phyloP scores from a whole-genome alignment of 2,329 filamentous ascomycete genomes.

The Xylaria digitata region DNA sequence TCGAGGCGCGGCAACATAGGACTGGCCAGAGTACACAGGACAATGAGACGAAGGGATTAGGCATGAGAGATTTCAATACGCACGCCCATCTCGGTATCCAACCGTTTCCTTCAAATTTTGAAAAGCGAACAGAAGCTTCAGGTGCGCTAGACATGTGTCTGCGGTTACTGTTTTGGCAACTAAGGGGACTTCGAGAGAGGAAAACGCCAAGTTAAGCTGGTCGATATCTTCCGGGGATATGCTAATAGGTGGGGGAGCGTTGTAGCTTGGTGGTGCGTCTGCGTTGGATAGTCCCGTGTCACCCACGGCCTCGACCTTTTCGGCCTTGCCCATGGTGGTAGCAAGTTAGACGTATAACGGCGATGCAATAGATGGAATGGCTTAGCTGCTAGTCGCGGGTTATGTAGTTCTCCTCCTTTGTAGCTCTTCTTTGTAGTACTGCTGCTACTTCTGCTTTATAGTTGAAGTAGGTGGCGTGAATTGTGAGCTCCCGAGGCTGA shows the following conservation, averaged over 20 bases:
- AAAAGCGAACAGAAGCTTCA: constrained; percentile 77
- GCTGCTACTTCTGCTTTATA: constrained; percentile 21
- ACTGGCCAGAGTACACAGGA: too few species aligned
- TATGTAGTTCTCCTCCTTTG: not conserved
- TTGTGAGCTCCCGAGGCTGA: constrained; percentile 1
- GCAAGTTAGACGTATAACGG: not conserved
- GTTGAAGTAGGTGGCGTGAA: not conserved
- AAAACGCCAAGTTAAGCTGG: constrained; percentile 51
- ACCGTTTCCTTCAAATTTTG: constrained; percentile 74
- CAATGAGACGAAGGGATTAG: too few species aligned
- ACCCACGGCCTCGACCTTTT: constrained; percentile 6
- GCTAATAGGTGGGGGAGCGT: constrained; percentile 15
- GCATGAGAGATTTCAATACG: too few species aligned
- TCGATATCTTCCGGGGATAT: constrained; percentile 37
- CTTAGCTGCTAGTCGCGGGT: not conserved
- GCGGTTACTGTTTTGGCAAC: constrained; percentile 53
- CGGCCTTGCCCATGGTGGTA: constrained; percentile 25
- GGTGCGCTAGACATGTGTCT: constrained; percentile 75
- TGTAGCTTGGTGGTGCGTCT: constrained; percentile 40
- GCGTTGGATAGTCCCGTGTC: constrained; percentile 6
- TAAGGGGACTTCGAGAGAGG: constrained; percentile 52
- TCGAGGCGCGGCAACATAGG: too few species aligned
- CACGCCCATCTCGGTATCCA: constrained; percentile 69
- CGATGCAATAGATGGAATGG: not conserved
- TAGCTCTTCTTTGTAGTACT: not conserved